phyloP scores from a whole-genome alignment of 345 rosid genomes.

The Populus euphratica region DNA sequence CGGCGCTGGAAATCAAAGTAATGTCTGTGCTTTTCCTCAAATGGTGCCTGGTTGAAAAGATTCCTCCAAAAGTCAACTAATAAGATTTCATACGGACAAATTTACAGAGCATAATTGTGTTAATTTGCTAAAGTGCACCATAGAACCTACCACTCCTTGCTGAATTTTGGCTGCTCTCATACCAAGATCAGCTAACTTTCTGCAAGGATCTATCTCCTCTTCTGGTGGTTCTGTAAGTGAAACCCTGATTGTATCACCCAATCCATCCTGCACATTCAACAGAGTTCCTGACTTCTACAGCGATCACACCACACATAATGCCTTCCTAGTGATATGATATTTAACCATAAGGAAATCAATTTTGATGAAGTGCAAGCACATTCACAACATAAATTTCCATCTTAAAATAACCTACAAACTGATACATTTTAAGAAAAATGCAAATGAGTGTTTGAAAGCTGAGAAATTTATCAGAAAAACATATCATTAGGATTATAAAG shows the following conservation, averaged over 20 bases:
- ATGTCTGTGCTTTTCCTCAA: conserved; percentile 90
- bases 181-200: conserved; percentile 85
- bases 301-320: neutral
- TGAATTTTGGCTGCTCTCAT: conserved; percentile 72
- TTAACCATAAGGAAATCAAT: conserved; percentile 3
- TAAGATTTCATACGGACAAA: conserved; percentile 6
- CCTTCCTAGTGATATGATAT: neutral
- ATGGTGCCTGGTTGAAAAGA: conserved; percentile 60
- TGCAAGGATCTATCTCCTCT: conserved; percentile 96
- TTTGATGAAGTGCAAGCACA: neutral
- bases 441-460: neutral
- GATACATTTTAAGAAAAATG: neutral
- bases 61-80: conserved; percentile 3
- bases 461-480: neutral
- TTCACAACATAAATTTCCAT: neutral
- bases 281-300: conserved; percentile 3
- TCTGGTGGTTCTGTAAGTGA: conserved; percentile 95
- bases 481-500: neutral
- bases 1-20: conserved; percentile 87
- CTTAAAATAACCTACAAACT: neutral
- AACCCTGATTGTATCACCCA: conserved; percentile 97
- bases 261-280: conserved; percentile 69
- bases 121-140: conserved; percentile 1
- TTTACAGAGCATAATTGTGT: conserved; percentile 9
- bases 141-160: conserved; percentile 82